Evolutionary conservation across 768 basidiomycete genomes (phyloP), one percentile per base, ranked within the genome.

Genomic region (Mycena sanguinolenta): DNA sequence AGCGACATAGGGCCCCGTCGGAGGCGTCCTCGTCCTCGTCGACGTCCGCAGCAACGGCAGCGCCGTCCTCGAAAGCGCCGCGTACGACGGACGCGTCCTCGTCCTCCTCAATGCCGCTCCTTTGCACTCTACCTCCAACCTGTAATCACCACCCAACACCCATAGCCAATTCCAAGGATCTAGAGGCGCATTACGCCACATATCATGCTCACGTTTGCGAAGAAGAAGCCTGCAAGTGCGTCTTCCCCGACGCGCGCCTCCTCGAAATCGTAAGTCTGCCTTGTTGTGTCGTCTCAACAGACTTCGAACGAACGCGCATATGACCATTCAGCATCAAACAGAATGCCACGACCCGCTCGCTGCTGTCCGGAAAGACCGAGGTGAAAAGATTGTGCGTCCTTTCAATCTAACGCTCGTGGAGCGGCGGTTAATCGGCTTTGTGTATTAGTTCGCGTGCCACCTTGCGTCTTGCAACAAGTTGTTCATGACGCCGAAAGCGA

Each of bases 341-440:
- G 96, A 97, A 81, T 93, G 91, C 72, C 96, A 97, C 72, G 95
- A 97, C 80, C 92, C 95, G 5, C 81, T 97, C 32, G 90, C 93
- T n/a, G 90, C 87, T 16, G 82, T 95, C 44, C 85, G 89, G 36
- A 91, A 90, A 76, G 92, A 94, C 52, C 87, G 91, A 50, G 95
- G 95, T 27, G 92, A 95, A 75, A 95, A 94, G 81, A 96, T 94
- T 54, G 96, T 95, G 74, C 59, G 92, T 83, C 13, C 23, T 54
- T 39, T 65, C 57, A 53, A 54, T 39, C 65, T 55, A 55, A 55
- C 65, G 13, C 25, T 52, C 50, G 28, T 63, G 65, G 57, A 16
- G n/a, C n/a, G n/a, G n/a, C n/a, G n/a, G 53, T 64, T 69, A 63
- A 74, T 63, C 71, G 42, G 25, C 65, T 30, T 42, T 58, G 9